Percentiles rank a stretch among this genome's conserved stretches.
phyloP scores from a whole-genome alignment of 768 basidiomycete species.

The Boletus pseudo-olivaceus region DNA sequence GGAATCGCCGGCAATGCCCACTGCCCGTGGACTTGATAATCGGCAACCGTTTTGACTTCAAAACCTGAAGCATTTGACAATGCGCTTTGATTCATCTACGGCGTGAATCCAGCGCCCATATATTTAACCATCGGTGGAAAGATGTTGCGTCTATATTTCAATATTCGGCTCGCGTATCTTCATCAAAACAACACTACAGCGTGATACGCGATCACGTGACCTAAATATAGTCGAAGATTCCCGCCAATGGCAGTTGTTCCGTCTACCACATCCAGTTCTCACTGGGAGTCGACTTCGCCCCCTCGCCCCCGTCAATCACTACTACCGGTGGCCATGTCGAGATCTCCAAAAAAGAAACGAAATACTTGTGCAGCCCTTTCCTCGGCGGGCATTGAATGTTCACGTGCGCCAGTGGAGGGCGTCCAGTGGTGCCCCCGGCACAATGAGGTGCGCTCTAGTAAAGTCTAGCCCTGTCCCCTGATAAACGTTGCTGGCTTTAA shows the following conservation, averaged over 20 bases:
- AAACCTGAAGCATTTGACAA: too few relatives aligned
- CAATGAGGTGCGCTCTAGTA: slow-evolving; percentile 23
- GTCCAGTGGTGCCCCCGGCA: slow-evolving; percentile 30
- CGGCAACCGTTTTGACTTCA: too few relatives aligned
- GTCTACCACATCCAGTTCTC: too few relatives aligned
- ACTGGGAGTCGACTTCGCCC: not conserved
- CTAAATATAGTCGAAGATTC: not conserved
- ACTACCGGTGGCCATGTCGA: not conserved
- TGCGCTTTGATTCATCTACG: too few relatives aligned
- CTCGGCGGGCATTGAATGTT: slow-evolving; percentile 13
- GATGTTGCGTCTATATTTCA: too few relatives aligned
- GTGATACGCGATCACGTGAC: slow-evolving; percentile 7
- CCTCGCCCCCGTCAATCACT: not conserved
- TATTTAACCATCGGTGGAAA: too few relatives aligned
- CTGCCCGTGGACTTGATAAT: not conserved
- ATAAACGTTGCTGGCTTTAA: not conserved
- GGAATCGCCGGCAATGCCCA: not conserved
- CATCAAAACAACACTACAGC: too few relatives aligned
- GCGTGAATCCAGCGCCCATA: not conserved
- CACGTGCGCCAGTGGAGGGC: slow-evolving; percentile 5
- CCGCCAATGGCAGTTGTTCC: not conserved
- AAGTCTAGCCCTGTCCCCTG: not conserved
- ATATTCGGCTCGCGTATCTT: too few relatives aligned
- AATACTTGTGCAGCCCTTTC: slow-evolving; percentile 17
- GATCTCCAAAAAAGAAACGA: slow-evolving; percentile 11